Evolutionary conservation across 371 early-diverging fungal species (phyloP).

Genomic region (Blakeslea trispora): DNA sequence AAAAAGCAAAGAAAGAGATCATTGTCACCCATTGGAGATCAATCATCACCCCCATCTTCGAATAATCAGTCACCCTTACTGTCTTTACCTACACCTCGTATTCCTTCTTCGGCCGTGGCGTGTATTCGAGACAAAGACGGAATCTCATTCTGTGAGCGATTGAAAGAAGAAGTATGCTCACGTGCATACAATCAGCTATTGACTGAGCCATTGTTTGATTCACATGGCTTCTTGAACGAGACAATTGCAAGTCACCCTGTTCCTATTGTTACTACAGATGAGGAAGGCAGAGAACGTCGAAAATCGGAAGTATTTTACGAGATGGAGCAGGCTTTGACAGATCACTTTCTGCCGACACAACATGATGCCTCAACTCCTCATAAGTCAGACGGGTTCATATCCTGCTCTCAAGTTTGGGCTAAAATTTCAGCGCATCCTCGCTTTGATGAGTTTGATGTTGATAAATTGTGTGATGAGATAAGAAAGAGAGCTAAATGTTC

Average conservation of each 20-base stretch:
- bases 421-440: slow-evolving; percentile 49
- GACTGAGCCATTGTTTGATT: slow-evolving; percentile 51
- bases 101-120: slow-evolving; percentile 34
- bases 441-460: slow-evolving; percentile 53
- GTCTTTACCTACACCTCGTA: slow-evolving; percentile 7
- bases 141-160: slow-evolving; percentile 44
- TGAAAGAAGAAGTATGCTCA: slow-evolving; percentile 55
- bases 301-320: slow-evolving; percentile 17
- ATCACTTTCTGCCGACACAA: slow-evolving; percentile 5
- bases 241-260: slow-evolving; percentile 39
- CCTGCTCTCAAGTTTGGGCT: slow-evolving; percentile 48
- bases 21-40: not conserved
- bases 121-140: slow-evolving; percentile 53
- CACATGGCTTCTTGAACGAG: slow-evolving; percentile 38
- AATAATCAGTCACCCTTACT: slow-evolving; percentile 3
- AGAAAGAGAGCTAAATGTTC: slow-evolving; percentile 57
- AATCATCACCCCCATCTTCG: slow-evolving; percentile 4
- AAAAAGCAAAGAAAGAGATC: not conserved
- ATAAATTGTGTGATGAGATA: slow-evolving; percentile 45
- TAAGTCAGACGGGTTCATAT: slow-evolving; percentile 22
- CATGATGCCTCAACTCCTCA: not conserved
- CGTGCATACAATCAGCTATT: slow-evolving; percentile 43
- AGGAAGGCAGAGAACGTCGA: not conserved
- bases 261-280: slow-evolving; percentile 39
- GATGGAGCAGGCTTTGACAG: slow-evolving; percentile 19